Percentiles rank a stretch among this genome's conserved stretches.
phyloP scores from a whole-genome alignment of 352 stramenopile species.

The Pythium brachiatum region DNA sequence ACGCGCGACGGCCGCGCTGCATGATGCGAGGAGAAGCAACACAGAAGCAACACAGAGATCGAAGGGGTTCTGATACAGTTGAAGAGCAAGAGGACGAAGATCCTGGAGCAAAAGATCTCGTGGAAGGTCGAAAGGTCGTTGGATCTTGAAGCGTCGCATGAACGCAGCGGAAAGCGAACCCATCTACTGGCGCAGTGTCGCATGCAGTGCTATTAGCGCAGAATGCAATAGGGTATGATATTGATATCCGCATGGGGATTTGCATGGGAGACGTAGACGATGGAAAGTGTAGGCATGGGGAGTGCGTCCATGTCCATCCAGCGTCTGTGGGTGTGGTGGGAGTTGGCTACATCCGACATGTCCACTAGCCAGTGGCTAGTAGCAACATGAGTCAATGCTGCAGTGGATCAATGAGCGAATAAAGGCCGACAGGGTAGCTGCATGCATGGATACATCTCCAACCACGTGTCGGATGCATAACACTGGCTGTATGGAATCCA shows the following conservation, averaged over 20 bases:
- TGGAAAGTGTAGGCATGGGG: no score
- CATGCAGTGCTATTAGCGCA: background rate
- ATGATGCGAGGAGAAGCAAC: background rate
- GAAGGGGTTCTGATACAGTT: no score
- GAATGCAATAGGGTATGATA: no score
- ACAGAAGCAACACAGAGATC: background rate
- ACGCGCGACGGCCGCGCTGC: slow-evolving; percentile 11
- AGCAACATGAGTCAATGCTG: no score
- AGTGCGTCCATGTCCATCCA: no score
- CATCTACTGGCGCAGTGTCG: background rate
- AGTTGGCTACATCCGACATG: background rate
- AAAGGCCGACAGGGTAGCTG: no score
- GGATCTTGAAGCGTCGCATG: slow-evolving; percentile 4
- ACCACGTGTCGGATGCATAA: background rate
- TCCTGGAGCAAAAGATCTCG: no score
- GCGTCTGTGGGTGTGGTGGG: background rate
- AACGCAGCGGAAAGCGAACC: background rate
- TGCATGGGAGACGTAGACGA: no score
- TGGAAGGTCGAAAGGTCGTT: background rate
- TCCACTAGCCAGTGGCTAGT: background rate
- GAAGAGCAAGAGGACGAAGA: no score
- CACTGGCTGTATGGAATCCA: background rate
- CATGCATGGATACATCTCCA: background rate
- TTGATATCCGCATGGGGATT: no score
- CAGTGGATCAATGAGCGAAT: no score